Evolutionary conservation across 345 rosid genomes (phyloP), one percentile per base, ranked within the genome.

Genomic region (Pistacia vera): DNA sequence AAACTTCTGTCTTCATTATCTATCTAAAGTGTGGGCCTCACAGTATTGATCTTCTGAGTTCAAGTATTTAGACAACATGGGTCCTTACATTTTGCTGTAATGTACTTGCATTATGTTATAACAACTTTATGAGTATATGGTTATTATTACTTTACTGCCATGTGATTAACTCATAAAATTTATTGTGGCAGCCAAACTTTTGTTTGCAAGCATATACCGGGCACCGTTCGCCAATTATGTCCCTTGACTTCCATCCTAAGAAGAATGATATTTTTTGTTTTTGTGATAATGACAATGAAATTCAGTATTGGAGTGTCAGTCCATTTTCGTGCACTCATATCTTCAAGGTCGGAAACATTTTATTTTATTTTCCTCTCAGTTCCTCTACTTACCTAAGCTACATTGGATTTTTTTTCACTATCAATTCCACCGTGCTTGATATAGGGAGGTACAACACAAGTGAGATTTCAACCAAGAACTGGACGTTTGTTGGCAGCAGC

Each of bases 171-270:
- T 64, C 59, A 60, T 58, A 33, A 57, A 66, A 33, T 38, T 59
- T 74, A 46, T 75, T 71, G 62, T 77, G 54, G 81, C 91, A 89
- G 96, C 90, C 93, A 64, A 85, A 79, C 80, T 81, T 63, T 63
- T 84, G 79, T 78, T 68, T 83, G 80, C 81, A 82, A 54, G 85
- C 85, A 54, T 83, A 79, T 73, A 89, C 86, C 2, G 82, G 78
- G n/a, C 95, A 86, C 77, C 72, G 56, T 75, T 85, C 91, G 41
- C 82, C 90, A 4, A 76, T 91, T 28, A 83, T 88, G 90, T 89
- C 93, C 75, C 87, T 91, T 4, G 93, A 91, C 68, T 91, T 91
- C 83, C 93, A 91, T 65, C 96, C 92, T 30, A 85, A 77, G 80
- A 89, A 89, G 79, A 85, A 85, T 0, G 89, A 91, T 71, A 80